These are phyloP conservation scores for Chlamydomonas reinhardtii DNA, from an alignment of 163 green algal genomes.

Conservation along the genomic window DNA sequence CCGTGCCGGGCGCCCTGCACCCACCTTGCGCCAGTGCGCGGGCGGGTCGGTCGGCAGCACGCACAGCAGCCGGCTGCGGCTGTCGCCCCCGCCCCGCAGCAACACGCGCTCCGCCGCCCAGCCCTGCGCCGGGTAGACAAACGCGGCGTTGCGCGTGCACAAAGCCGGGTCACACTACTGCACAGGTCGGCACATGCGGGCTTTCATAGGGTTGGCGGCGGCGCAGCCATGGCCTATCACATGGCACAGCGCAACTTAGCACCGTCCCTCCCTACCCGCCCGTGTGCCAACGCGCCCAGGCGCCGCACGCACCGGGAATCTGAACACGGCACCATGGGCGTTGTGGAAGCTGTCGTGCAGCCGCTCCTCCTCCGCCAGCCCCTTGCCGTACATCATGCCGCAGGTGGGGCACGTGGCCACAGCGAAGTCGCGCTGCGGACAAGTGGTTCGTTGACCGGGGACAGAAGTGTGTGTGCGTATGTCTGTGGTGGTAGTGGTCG, in stretches of 20 bases:
- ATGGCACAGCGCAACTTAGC: too few relatives aligned
- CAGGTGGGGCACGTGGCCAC: constrained; percentile 22
- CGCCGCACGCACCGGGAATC: constrained; percentile 10
- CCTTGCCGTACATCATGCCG: constrained; percentile 48
- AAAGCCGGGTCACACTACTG: too few relatives aligned
- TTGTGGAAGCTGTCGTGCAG: constrained; percentile 48
- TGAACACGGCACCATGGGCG: constrained; percentile 6
- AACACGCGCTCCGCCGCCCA: constrained; percentile 38
- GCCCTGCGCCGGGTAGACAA: not conserved
- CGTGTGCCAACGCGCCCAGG: not conserved
- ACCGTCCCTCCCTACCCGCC: accelerated
- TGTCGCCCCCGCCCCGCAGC: not conserved
- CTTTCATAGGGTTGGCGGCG: too few relatives aligned
- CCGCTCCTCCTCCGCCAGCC: constrained; percentile 35
- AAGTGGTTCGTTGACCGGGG: not conserved
- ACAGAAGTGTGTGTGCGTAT: too few relatives aligned
- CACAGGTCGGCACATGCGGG: too few relatives aligned
- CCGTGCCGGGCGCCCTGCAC: not conserved
- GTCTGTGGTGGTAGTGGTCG: too few relatives aligned
- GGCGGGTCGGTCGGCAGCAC: constrained; percentile 5
- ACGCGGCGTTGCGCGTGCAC: too few relatives aligned
- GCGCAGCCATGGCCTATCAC: too few relatives aligned
- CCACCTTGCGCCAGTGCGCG: constrained; percentile 13
- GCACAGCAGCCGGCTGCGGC: not conserved
- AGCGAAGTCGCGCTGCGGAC: constrained; percentile 31